Evolutionary conservation across 352 stramenopile species (phyloP).

Genomic region (Globisporangium acanthophoron): DNA sequence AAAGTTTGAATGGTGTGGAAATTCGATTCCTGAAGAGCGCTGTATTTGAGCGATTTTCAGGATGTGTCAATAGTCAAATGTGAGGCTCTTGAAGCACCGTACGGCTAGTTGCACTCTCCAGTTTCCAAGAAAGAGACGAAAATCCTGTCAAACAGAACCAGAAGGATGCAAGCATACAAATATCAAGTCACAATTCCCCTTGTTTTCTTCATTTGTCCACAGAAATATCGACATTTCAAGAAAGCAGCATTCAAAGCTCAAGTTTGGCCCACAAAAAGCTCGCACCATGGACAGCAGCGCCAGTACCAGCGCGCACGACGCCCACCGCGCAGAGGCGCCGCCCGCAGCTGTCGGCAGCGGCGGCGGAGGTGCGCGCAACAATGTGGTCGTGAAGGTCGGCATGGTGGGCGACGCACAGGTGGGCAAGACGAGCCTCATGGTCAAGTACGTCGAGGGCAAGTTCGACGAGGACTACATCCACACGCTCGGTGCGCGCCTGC

Average conservation of each 20-base stretch:
- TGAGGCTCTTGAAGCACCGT: too few species aligned
- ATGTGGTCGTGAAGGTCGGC: slow-evolving; percentile 89
- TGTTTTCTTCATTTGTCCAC: not conserved
- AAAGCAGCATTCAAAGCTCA: slow-evolving; percentile 1
- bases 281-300: not conserved
- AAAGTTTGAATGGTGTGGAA: too few species aligned
- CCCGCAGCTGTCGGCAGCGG: slow-evolving; percentile 22
- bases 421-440: slow-evolving; percentile 95
- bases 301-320: not conserved
- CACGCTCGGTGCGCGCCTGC: slow-evolving; percentile 69
- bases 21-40: too few species aligned
- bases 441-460: slow-evolving; percentile 95
- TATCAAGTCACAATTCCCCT: too few species aligned
- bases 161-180: too few species aligned
- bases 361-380: slow-evolving; percentile 51
- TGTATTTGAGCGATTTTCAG: too few species aligned
- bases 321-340: slow-evolving; percentile 9
- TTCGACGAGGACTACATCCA: slow-evolving; percentile 97
- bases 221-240: not conserved
- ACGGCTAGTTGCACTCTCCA: too few species aligned
- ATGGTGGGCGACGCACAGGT: slow-evolving; percentile 94
- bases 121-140: too few species aligned
- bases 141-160: too few species aligned
- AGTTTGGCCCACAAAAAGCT: not conserved
- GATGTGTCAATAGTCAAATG: too few species aligned